Percentiles rank a stretch among this genome's conserved stretches.
These are phyloP conservation scores for Secale cereale DNA, from an alignment of 176 grass and related monocot genomes.

Conservation along the genomic window DNA sequence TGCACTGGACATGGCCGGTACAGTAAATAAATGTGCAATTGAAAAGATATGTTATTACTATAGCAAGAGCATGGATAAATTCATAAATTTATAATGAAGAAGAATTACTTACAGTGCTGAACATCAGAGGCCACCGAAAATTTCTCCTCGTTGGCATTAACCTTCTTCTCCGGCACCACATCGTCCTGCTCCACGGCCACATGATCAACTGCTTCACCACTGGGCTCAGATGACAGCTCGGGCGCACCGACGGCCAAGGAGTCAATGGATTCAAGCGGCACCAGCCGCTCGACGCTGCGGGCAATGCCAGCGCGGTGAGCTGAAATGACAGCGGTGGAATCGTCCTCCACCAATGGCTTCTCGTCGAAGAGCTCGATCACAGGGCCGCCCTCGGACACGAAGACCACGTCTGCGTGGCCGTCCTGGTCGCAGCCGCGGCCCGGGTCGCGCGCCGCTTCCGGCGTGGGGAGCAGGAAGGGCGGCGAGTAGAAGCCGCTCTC, in stretches of 20 bases:
- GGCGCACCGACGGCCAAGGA: not conserved
- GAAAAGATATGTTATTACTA: no score
- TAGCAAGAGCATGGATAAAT: not conserved
- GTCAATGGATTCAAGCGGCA: constrained; percentile 52
- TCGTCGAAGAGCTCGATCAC: constrained; percentile 54
- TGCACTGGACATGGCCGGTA: not conserved
- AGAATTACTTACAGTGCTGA: constrained; percentile 33
- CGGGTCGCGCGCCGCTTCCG: not conserved
- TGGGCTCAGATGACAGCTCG: not conserved
- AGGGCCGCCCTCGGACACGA: constrained; percentile 38
- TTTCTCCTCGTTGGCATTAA: constrained; percentile 35
- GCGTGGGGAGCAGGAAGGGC: constrained; percentile 44
- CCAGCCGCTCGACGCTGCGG: constrained; percentile 21
- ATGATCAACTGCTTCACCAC: constrained; percentile 19
- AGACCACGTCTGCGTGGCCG: constrained; percentile 28
- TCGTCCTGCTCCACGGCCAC: not conserved
- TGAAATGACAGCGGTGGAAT: constrained; percentile 27
- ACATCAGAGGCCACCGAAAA: constrained; percentile 10
- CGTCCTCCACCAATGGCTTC: constrained; percentile 30
- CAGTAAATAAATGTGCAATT: not conserved
- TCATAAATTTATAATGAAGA: not conserved
- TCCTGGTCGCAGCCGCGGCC: constrained; percentile 29
- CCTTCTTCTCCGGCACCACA: not conserved
- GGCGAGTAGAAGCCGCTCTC: constrained; percentile 94
- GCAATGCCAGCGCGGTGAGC: constrained; percentile 7